Evolutionary conservation across 73 alveolate genomes (phyloP), one percentile per base, ranked within the genome.

Genomic region (Durusdinium trenchii): DNA sequence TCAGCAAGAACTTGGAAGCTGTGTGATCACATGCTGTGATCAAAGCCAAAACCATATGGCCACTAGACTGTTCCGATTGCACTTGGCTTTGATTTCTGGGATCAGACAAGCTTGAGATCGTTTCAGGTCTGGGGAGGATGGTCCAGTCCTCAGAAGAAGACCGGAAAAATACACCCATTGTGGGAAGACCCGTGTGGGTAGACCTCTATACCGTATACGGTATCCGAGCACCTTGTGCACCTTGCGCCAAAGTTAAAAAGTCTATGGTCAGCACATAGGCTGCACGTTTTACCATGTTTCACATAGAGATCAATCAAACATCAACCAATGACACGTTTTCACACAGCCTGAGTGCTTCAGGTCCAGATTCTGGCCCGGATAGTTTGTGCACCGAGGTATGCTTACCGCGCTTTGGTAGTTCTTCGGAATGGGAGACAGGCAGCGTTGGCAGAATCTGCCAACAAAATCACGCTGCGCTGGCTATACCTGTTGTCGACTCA

Each of bases 111-210:
- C 3, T n/a, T 26, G 54, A 38, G 36, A 51, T 82, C 40, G 47
- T 10, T 38, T 64, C 54, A 90, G 96, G 69, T 67, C 71, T 90
- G 96, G 96, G 96, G 96, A 36, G 96, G 96, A 46, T 90, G 96
- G 96, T 35, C 6, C 52, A 7, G 38, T 36, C 86, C 96, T 90
- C 75, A 90, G 94, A 50, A 0, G 23, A 12, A 12, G 69, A 12
- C 69, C 69, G 32, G 69, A 12, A n/a, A n/a, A n/a, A n/a, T n/a
- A n/a, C n/a, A n/a, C n/a, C n/a, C n/a, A n/a, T 23, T 12, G 23
- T 16, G 69, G 69, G 69, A 57, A 57, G 69, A 57, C 69, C 69
- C 23, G 69, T 23, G 28, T n/a, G n/a, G n/a, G n/a, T n/a, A n/a
- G n/a, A n/a, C n/a, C n/a, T n/a, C n/a, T n/a, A n/a, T n/a, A n/a